A percentile compares a stretch with the other conserved stretches of the same genome.
These are phyloP conservation scores for Glebionis coronaria DNA, from an alignment of 129 eudicot genomes.

Conservation along the genomic window DNA sequence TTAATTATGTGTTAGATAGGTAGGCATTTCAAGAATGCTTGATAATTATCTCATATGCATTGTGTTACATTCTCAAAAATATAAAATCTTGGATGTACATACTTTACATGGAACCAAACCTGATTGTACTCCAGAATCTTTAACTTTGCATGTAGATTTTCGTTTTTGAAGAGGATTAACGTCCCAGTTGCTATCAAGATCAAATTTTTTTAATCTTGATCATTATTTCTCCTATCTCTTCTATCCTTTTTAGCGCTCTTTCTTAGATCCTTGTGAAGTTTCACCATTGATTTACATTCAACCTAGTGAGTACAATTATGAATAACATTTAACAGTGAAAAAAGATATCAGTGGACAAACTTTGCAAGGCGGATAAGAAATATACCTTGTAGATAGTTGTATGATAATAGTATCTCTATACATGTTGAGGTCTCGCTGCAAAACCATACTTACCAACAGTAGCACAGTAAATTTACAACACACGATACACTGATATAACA, in stretches of 20 bases:
- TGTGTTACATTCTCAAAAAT: constrained; percentile 85
- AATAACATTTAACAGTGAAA: no score
- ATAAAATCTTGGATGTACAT: constrained; percentile 77
- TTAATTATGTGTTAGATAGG: constrained; percentile 94
- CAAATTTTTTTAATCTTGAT: constrained; percentile 71
- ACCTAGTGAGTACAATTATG: constrained; percentile 67
- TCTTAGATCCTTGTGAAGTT: constrained; percentile 69
- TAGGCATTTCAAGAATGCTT: constrained; percentile 94
- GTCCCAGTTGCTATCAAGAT: constrained; percentile 58
- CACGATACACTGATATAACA: no score
- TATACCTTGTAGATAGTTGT: no score
- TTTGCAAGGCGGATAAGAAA: no score
- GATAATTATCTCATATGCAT: constrained; percentile 77
- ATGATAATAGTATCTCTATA: no score
- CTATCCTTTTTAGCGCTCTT: constrained; percentile 61
- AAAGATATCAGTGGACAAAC: no score
- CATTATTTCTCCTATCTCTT: constrained; percentile 65
- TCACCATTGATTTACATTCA: constrained; percentile 58
- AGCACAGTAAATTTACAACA: no score
- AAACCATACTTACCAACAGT: no score
- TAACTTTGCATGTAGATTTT: constrained; percentile 77
- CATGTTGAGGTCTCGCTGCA: no score
- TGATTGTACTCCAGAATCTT: constrained; percentile 58
- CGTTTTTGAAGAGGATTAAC: constrained; percentile 47
- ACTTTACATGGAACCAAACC: constrained; percentile 55